These are phyloP conservation scores for Sclerotinia subarctica DNA, from an alignment of 2,329 filamentous ascomycete species.

Conservation along the genomic window DNA sequence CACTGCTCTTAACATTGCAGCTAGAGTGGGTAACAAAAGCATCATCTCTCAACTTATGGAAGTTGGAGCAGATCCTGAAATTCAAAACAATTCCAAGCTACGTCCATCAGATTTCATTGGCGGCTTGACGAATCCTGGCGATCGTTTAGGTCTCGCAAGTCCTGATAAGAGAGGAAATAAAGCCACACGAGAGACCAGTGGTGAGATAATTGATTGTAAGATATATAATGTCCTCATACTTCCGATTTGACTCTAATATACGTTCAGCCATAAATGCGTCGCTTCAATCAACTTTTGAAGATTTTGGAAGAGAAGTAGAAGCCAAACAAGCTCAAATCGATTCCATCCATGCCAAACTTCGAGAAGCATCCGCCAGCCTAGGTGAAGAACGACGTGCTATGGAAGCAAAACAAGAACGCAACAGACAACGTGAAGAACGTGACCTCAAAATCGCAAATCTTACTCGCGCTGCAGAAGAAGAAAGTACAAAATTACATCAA, in stretches of 20 bases:
- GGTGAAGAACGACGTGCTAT: slow-evolving; percentile 72
- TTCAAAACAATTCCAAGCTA: slow-evolving; percentile 85
- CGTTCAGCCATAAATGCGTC: slow-evolving; percentile 75
- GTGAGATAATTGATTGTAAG: slow-evolving; percentile 77
- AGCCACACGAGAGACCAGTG: slow-evolving; percentile 67
- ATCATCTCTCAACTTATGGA: slow-evolving; percentile 97
- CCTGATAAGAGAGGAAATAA: slow-evolving; percentile 48
- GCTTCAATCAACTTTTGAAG: slow-evolving; percentile 71
- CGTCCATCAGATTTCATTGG: slow-evolving; percentile 77
- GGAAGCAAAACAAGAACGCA: slow-evolving; percentile 65
- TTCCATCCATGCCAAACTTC: slow-evolving; percentile 73
- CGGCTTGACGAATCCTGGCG: slow-evolving; percentile 66
- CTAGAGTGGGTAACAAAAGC: slow-evolving; percentile 85
- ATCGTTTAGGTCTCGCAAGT: slow-evolving; percentile 46
- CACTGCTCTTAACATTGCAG: slow-evolving; percentile 90
- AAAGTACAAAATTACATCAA: slow-evolving; percentile 54
- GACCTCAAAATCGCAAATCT: slow-evolving; percentile 75
- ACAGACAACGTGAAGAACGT: slow-evolving; percentile 61
- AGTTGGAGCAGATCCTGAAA: slow-evolving; percentile 88
- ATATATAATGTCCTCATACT: slow-evolving; percentile 29
- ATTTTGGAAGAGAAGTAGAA: slow-evolving; percentile 77
- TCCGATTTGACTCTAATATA: not conserved
- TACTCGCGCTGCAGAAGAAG: slow-evolving; percentile 66
- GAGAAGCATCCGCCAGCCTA: slow-evolving; percentile 74
- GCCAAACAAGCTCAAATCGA: slow-evolving; percentile 83